Evolutionary conservation across 257 asterid genomes (phyloP), one percentile per base, ranked within the genome.

Genomic region (Solanum sparsipilum): DNA sequence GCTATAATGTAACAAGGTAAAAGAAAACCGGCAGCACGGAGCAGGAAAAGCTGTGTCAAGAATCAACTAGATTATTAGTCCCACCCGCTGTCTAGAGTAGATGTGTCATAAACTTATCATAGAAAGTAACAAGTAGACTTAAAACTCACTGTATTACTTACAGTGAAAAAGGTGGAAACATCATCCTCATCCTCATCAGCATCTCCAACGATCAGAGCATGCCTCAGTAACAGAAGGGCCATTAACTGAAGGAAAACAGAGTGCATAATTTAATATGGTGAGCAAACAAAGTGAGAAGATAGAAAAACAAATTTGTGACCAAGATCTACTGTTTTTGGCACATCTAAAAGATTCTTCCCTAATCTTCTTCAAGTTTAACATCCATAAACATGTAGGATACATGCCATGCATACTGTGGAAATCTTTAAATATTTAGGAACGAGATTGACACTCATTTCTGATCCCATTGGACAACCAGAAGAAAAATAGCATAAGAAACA

Each of bases 161-260:
- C 94, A 10, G 93, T 82, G 86, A 92, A 91, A 88, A 92, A 88
- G 65, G 93, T 88, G 21, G 92, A 90, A 82, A 89, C 83, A 73
- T 92, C 94, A 88, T 91, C 93, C 16, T 92, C 94, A 34, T 90
- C 92, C 25, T 87, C 91, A 41, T 91, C 92, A 46, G 87, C 91
- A 83, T 91, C 79, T 89, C 92, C 93, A 70, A 90, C 81, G 21
- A 85, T 87, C 84, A 92, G 85, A 88, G 94, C 92, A 65, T 92
- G 94, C 89, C 93, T 92, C 88, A 92, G 83, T 78, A 92, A 91
- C 71, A 92, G 92, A 88, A 92, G 93, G 74, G 93, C 93, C 92
- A 92, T 88, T 83, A 92, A 78, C 94, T 92, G 90, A 48, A 82
- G 90, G 44, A 88, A 56, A 84, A 60, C 63, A 27, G 35, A 27